These are phyloP conservation scores for Urochloa ruziziensis DNA, from an alignment of 176 grass and related monocot genomes.

Conservation along the genomic window DNA sequence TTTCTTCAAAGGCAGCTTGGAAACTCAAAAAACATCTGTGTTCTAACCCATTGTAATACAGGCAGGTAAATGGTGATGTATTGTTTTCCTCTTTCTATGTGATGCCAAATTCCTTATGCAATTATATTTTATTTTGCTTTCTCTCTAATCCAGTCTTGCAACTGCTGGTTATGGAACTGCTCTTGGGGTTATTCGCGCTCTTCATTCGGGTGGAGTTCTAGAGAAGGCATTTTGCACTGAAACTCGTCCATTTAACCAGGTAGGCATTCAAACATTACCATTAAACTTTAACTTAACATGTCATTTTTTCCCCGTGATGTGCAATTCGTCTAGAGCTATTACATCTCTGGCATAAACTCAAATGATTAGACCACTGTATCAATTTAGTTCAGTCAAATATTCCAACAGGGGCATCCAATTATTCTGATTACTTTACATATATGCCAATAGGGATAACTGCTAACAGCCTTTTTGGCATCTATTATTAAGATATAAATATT, in stretches of 20 bases:
- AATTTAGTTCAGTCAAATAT: neutral
- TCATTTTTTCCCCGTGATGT: neutral
- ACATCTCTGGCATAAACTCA: neutral
- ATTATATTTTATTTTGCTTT: neutral
- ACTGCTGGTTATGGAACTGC: conserved; percentile 99
- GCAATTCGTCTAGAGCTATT: neutral
- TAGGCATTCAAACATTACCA: conserved; percentile 17
- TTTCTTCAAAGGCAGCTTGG: conserved; percentile 58
- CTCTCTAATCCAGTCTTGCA: conserved; percentile 60
- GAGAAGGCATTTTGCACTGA: conserved; percentile 92
- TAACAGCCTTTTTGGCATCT: neutral
- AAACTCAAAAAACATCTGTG: conserved; percentile 47
- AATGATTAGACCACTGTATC: neutral
- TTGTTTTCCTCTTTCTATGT: neutral
- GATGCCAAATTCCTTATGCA: conserved; percentile 10
- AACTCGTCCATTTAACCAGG: conserved; percentile 98
- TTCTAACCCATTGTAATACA: conserved; percentile 96
- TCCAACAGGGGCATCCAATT: neutral
- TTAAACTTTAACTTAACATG: neutral
- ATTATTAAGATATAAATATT: neutral
- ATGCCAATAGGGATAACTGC: neutral
- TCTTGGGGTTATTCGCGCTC: conserved; percentile 81
- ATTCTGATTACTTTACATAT: neutral
- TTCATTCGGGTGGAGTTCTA: conserved; percentile 62
- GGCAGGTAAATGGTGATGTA: conserved; percentile 56